These are phyloP conservation scores for Helichrysum umbraculigerum DNA, from an alignment of 129 eudicot genomes.

Conservation along the genomic window DNA sequence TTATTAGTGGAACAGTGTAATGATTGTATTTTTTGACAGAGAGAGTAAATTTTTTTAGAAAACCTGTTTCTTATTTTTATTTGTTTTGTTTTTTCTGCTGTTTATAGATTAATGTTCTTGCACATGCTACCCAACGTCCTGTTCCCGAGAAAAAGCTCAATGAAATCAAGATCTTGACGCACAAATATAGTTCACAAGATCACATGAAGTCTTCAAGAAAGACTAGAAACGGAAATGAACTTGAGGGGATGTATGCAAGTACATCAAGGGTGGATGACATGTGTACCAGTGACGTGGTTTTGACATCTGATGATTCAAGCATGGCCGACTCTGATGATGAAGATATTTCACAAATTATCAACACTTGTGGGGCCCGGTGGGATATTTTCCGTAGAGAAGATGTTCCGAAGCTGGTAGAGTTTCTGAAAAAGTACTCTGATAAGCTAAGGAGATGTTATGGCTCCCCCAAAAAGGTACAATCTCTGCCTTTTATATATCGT, in stretches of 20 bases:
- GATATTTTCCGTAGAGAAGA: constrained; percentile 80
- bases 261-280: no score
- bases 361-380: constrained; percentile 68
- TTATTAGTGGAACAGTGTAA: no score
- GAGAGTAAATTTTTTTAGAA: no score
- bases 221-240: constrained; percentile 23
- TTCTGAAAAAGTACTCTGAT: constrained; percentile 53
- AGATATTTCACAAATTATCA: constrained; percentile 12
- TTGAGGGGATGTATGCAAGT: constrained; percentile 30
- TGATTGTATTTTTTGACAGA: no score
- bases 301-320: constrained; percentile 36
- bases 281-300: constrained; percentile 6
- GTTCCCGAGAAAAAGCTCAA: constrained; percentile 47
- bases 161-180: constrained; percentile 44
- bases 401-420: constrained; percentile 74
- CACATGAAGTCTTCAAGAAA: constrained; percentile 26
- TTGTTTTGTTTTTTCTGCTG: background rate
- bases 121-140: constrained; percentile 52
- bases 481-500: background rate
- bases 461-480: constrained; percentile 44
- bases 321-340: constrained; percentile 50
- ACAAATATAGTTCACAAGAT: constrained; percentile 34
- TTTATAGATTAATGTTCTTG: constrained; percentile 74
- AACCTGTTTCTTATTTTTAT: no score
- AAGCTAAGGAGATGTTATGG: constrained; percentile 38